These are phyloP conservation scores for Vigna unguiculata DNA, from an alignment of 306 rosid genomes.

Conservation along the genomic window DNA sequence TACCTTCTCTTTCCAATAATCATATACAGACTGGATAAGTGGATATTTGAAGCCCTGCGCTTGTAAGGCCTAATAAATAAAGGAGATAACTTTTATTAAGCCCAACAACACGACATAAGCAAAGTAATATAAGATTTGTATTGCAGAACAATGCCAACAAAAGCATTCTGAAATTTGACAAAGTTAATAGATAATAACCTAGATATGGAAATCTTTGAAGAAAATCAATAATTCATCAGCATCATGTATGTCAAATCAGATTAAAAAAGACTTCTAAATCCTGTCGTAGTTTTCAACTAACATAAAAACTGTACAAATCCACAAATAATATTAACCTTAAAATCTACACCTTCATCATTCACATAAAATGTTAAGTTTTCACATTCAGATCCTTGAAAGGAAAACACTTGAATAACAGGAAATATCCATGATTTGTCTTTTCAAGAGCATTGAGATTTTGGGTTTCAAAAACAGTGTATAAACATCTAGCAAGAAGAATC, in stretches of 20 bases:
- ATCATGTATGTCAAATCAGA: slow-evolving; percentile 5
- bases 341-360: slow-evolving; percentile 5
- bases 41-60: slow-evolving; percentile 62
- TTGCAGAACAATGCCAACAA: slow-evolving; percentile 25
- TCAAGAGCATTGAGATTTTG: slow-evolving; percentile 10
- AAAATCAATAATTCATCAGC: slow-evolving; percentile 5
- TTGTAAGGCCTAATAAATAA: slow-evolving; percentile 72
- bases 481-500: slow-evolving; percentile 20
- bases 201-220: slow-evolving; percentile 8
- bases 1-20: slow-evolving; percentile 97
- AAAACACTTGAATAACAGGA: slow-evolving; percentile 18
- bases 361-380: slow-evolving; percentile 9
- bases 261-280: slow-evolving; percentile 10
- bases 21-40: slow-evolving; percentile 66
- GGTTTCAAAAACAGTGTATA: slow-evolving; percentile 13
- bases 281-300: not conserved
- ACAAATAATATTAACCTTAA: slow-evolving; percentile 21
- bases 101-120: slow-evolving; percentile 21
- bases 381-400: slow-evolving; percentile 21
- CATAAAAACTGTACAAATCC: slow-evolving; percentile 6
- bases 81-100: slow-evolving; percentile 39
- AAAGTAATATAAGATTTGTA: slow-evolving; percentile 28
- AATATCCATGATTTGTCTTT: slow-evolving; percentile 9
- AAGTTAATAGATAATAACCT: slow-evolving; percentile 7
- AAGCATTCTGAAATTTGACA: slow-evolving; percentile 39